Percentiles rank a stretch among this genome's conserved stretches.
Conservation (phyloP, 306 rosid species). For the Quercus alba region DNA sequence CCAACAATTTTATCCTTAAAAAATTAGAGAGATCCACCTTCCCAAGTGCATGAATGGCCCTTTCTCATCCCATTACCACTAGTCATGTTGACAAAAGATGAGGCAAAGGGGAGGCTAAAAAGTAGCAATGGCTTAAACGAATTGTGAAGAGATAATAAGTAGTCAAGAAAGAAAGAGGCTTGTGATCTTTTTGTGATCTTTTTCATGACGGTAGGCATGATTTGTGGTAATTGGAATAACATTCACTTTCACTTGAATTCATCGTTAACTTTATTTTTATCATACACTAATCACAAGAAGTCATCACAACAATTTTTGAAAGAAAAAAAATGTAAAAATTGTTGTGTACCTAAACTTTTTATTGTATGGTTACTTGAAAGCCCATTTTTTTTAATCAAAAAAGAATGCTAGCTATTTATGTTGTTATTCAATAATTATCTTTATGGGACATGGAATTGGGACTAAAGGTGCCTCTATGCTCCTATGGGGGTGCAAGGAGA, state of each 20-base stretch:
- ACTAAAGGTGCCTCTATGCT: not conserved
- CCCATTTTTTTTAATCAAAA: no score
- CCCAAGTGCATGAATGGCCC: slow-evolving; percentile 46
- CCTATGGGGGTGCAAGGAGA: no score
- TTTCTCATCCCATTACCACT: slow-evolving; percentile 36
- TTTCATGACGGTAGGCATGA: no score
- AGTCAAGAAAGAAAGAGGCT: slow-evolving; percentile 5
- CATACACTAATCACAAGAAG: no score
- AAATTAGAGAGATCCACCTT: slow-evolving; percentile 20
- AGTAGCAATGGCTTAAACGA: slow-evolving; percentile 10
- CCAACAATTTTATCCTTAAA: slow-evolving; percentile 33
- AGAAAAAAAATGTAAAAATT: no score
- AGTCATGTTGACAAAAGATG: slow-evolving; percentile 48
- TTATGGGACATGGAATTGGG: not conserved
- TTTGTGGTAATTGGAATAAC: no score
- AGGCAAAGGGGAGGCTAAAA: slow-evolving; percentile 32
- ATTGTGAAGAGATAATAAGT: slow-evolving; percentile 15
- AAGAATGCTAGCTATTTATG: no score
- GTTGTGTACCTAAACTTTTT: no score
- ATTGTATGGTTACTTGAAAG: no score
- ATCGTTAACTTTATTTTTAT: no score
- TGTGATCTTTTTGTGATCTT: not conserved
- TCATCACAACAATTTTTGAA: no score
- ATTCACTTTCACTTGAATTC: no score
- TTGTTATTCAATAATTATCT: not conserved